Conservation (phyloP, 2,329 filamentous ascomycete genomes). For the Neopestalotiopsis rosae region DNA sequence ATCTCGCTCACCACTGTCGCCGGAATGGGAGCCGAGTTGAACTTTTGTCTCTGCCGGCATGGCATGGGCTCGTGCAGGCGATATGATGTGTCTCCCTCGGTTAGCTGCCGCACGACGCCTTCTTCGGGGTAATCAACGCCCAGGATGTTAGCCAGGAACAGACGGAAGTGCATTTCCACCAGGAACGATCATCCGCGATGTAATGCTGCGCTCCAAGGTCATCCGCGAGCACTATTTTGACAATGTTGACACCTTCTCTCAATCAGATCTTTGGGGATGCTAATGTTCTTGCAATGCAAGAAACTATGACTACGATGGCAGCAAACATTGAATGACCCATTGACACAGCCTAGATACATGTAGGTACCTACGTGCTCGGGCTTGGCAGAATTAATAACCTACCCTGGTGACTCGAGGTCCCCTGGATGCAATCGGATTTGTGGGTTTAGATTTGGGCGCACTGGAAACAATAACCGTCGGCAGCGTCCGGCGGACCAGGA, state of each 20-base stretch:
- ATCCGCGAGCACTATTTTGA: background rate
- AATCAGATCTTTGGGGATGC: background rate
- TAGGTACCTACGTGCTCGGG: background rate
- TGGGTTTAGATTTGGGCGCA: background rate
- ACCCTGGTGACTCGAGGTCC: background rate
- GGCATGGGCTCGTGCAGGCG: constrained; percentile 7
- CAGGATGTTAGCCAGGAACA: background rate
- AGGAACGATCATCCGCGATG: background rate
- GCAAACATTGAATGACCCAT: background rate
- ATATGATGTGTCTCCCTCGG: background rate
- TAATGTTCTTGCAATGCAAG: background rate
- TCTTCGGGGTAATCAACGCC: background rate
- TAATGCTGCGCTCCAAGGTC: background rate
- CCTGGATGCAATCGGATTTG: background rate
- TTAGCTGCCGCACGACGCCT: constrained; percentile 12
- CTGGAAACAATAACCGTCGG: background rate
- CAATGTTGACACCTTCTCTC: background rate
- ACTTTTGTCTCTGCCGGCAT: background rate
- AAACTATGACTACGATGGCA: background rate
- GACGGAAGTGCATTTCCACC: background rate
- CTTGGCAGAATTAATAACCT: background rate
- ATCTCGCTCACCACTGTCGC: background rate
- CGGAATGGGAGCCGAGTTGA: constrained; percentile 3
- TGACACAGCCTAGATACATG: too few species aligned
- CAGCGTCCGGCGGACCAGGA: background rate